These are phyloP conservation scores for Paracamarosporium sp. DNA, from an alignment of 2,329 filamentous ascomycete species.

Conservation along the genomic window DNA sequence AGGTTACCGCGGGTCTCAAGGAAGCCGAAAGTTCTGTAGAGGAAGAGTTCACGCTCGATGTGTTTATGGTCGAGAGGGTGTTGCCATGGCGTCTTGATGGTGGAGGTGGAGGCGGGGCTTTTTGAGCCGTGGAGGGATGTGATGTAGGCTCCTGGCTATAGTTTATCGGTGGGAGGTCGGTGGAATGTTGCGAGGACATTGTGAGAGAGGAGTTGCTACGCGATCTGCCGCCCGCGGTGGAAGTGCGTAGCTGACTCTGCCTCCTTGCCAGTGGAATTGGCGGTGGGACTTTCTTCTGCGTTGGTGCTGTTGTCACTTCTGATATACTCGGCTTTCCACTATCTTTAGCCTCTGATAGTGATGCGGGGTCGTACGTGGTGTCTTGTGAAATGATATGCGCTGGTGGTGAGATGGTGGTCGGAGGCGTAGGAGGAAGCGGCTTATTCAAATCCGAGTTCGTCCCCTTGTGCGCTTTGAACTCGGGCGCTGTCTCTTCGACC, in stretches of 20 bases:
- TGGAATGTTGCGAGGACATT: slow-evolving; percentile 43
- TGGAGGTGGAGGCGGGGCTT: slow-evolving; percentile 41
- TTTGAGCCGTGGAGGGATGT: slow-evolving; percentile 23
- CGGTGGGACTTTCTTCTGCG: slow-evolving; percentile 41
- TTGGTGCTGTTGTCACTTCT: slow-evolving; percentile 18
- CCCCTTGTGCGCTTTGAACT: slow-evolving; percentile 25
- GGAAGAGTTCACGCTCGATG: slow-evolving; percentile 37
- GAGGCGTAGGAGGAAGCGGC: slow-evolving; percentile 64
- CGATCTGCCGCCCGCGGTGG: slow-evolving; percentile 32
- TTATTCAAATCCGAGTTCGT: slow-evolving; percentile 64
- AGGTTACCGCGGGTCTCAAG: slow-evolving; percentile 25
- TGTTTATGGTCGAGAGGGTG: slow-evolving; percentile 26
- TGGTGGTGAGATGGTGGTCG: slow-evolving; percentile 23
- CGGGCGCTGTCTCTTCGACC: slow-evolving; percentile 27
- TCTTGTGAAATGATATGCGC: slow-evolving; percentile 31
- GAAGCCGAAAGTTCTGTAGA: slow-evolving; percentile 35
- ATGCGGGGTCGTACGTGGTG: slow-evolving; percentile 20
- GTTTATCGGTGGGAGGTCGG: slow-evolving; percentile 29
- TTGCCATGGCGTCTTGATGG: slow-evolving; percentile 42
- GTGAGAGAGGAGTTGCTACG: slow-evolving; percentile 46
- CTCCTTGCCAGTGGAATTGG: slow-evolving; percentile 43
- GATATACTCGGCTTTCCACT: slow-evolving; percentile 25
- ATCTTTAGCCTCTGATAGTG: slow-evolving; percentile 15
- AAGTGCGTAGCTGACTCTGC: slow-evolving; percentile 44
- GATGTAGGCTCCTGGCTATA: slow-evolving; percentile 24